A percentile compares a stretch with the other conserved stretches of the same genome.
phyloP scores from a whole-genome alignment of 257 asterid genomes.

The Solanum gracilifrons region DNA sequence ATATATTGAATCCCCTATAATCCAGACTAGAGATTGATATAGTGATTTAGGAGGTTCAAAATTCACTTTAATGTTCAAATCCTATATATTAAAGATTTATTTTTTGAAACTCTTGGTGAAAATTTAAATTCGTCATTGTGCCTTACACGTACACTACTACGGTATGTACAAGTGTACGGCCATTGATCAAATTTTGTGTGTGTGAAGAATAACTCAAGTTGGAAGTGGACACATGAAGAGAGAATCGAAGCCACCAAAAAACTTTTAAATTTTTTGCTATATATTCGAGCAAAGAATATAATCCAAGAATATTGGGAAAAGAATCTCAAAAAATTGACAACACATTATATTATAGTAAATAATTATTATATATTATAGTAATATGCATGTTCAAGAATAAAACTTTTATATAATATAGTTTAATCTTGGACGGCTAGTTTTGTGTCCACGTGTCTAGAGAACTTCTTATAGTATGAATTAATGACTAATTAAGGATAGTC shows the following conservation, averaged over 20 bases:
- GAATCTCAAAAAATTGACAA: neutral
- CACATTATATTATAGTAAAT: neutral
- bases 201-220: neutral
- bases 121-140: fast-evolving
- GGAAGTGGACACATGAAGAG: neutral
- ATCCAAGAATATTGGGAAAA: neutral
- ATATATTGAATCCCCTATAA: no score
- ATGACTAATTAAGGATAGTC: neutral
- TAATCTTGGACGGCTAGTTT: neutral
- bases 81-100: fast-evolving
- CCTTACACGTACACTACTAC: neutral
- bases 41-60: neutral
- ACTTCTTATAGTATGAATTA: neutral
- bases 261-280: neutral
- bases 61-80: neutral
- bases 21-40: neutral
- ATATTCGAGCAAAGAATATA: neutral
- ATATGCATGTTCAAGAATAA: neutral
- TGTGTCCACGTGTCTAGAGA: neutral
- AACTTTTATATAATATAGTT: neutral
- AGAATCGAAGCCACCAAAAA: neutral
- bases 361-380: neutral
- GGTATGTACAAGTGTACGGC: neutral
- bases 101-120: neutral
- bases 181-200: neutral